Evolutionary conservation across 2,329 filamentous ascomycete species (phyloP).

Genomic region (Pseudogymnoascus pannorum): DNA sequence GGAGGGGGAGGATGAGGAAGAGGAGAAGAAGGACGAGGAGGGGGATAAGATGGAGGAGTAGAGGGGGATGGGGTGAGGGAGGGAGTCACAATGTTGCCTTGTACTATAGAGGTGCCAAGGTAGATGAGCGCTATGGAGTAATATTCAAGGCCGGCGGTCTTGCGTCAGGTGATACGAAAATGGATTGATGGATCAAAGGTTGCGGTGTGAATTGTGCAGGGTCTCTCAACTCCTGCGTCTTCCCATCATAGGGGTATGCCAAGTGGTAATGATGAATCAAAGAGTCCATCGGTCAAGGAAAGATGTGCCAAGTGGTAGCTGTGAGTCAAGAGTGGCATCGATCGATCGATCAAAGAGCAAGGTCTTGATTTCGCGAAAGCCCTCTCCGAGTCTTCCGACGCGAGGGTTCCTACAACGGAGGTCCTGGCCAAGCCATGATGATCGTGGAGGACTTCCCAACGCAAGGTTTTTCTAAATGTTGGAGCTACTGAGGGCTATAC

Average conservation of each 20-base stretch:
- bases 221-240: not conserved
- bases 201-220: not conserved
- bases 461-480: no score
- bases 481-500: no score
- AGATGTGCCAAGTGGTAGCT: no score
- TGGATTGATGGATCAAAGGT: not conserved
- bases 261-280: not conserved
- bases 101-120: slow-evolving; percentile 5
- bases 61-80: slow-evolving; percentile 18
- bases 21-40: slow-evolving; percentile 54
- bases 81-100: not conserved
- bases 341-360: no score
- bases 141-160: not conserved
- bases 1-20: slow-evolving; percentile 76
- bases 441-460: no score
- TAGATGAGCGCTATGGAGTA: slow-evolving; percentile 1
- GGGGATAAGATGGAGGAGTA: slow-evolving; percentile 87
- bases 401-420: no score
- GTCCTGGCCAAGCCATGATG: no score
- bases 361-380: no score
- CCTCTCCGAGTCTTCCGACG: no score
- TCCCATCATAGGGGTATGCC: not conserved
- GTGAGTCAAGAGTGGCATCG: no score
- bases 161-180: not conserved
- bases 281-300: not conserved